Base-by-base conservation (phyloP, 2,329 filamentous ascomycete genomes). In the Ascochyta viciae-villosae region DNA sequence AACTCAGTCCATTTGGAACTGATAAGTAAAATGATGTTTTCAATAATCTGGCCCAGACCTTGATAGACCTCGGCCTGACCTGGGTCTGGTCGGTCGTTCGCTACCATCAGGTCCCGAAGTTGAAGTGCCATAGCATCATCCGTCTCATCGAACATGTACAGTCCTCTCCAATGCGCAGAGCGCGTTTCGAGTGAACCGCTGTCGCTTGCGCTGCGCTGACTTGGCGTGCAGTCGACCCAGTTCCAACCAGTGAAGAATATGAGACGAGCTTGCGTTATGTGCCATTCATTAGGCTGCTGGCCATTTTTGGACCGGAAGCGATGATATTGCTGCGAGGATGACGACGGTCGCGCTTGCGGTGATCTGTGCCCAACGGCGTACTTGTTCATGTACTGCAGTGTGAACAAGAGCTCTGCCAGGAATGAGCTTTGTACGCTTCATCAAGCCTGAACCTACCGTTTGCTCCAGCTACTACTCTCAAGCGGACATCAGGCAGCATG, bases 11-110 rank as follows among this genome's bases (percentile, higher is more conserved):
- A 52, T 15, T 22, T 54, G 8, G 26, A 39, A 8, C 16, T 50
- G 2, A 57, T 16, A 22, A 58, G 26, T 15, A 47, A 42, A n/a
- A 58, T 50, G 1, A 47, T 44, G 24, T 58, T 44, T 4, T 43
- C 39, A 12, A 62, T 31, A 12, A 62, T 33, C 15, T 60, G 51
- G 4, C 54, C 51, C 4, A 46, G 34, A 2, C 54, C 57, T 24
- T 38, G 31, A 34, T 54, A 41, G 15, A 40, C 27, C 29, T 61
- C 58, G 22, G 24, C 27, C 4, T 31, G 15, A 3, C 12, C 1
- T 12, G 43, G 46, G n/a, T 22, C 3, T 6, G 31, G 27, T 31
- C 42, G 46, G 16, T 51, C 53, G n/a, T 15, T 2, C 7, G 47
- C 41, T 27, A 38, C 2, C 39, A 62, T 45, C 12, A 47, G 39